A percentile compares a stretch with the other conserved stretches of the same genome.
These are phyloP conservation scores for Yarrowia hollandica DNA, from an alignment of 805 yeast species.

Conservation along the genomic window DNA sequence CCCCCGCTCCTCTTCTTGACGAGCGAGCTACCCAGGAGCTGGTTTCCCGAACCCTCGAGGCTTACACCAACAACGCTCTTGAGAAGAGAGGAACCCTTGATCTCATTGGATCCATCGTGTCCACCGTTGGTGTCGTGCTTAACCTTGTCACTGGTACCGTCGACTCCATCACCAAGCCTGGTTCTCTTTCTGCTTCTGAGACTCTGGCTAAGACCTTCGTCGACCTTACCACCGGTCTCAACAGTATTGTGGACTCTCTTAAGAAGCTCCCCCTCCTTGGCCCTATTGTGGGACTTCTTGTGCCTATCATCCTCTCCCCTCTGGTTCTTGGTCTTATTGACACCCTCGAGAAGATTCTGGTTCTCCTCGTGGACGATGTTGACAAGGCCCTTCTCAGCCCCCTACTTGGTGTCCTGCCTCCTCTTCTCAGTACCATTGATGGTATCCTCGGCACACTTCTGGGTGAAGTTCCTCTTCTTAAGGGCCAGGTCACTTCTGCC, in stretches of 20 bases:
- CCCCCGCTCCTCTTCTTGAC: not conserved
- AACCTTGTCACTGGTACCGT: not conserved
- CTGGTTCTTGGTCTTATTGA: not conserved
- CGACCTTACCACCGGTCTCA: not conserved
- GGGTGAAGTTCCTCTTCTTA: not conserved
- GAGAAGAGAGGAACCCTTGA: not conserved
- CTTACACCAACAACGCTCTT: not conserved
- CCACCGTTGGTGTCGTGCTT: not conserved
- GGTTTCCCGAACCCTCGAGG: not conserved
- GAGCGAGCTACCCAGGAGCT: not conserved
- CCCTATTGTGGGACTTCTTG: not conserved
- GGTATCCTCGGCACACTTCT: not conserved
- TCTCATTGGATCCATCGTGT: not conserved
- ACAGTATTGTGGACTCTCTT: not conserved
- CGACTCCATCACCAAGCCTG: not conserved
- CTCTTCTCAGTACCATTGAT: not conserved
- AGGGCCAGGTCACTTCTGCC: not conserved
- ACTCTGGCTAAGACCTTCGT: constrained; percentile 10
- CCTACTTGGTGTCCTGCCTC: not conserved
- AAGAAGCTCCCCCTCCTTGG: constrained; percentile 4
- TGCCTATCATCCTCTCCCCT: not conserved
- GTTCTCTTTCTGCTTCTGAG: not conserved
- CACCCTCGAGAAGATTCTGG: not conserved
- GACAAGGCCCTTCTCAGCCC: constrained; percentile 9
- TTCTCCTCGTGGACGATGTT: constrained; percentile 14